These are phyloP conservation scores for Musa acuminata DNA, from an alignment of 176 grass and related monocot species.

Conservation along the genomic window DNA sequence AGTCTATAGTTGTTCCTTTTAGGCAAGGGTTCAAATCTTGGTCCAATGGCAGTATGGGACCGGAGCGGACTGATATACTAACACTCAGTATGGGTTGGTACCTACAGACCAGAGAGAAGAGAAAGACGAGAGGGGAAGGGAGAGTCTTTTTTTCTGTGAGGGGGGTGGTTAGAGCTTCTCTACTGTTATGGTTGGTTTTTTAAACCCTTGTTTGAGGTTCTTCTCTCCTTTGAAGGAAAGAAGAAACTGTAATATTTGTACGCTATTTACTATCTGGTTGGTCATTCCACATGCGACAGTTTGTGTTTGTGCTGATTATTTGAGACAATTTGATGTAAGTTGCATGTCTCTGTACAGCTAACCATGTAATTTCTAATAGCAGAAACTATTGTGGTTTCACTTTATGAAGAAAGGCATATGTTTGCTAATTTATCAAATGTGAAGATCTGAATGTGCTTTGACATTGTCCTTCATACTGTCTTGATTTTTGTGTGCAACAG, in stretches of 20 bases:
- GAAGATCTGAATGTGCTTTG: not conserved
- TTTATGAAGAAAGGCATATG: too few species aligned
- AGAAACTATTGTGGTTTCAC: not conserved
- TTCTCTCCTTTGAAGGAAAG: too few species aligned
- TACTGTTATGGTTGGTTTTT: too few species aligned
- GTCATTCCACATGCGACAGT: not conserved
- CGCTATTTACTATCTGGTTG: not conserved
- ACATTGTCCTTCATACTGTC: not conserved
- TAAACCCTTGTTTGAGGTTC: too few species aligned
- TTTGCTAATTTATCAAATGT: not conserved
- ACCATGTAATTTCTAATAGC: not conserved
- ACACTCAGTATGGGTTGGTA: too few species aligned
- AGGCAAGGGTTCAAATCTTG: too few species aligned
- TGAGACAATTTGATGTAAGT: not conserved
- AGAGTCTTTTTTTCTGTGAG: too few species aligned
- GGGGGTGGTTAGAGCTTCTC: too few species aligned
- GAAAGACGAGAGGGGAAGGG: too few species aligned
- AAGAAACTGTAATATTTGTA: not conserved
- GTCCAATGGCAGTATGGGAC: too few species aligned
- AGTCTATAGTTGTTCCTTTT: not conserved
- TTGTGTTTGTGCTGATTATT: not conserved
- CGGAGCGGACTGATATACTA: too few species aligned
- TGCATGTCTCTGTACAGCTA: not conserved
- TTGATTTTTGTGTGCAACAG: constrained; percentile 10
- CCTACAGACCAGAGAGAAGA: too few species aligned